Evolutionary conservation across 192 early-diverging fungal species (phyloP), one percentile per base, ranked within the genome.

Genomic region (Oehlia diaphana): DNA sequence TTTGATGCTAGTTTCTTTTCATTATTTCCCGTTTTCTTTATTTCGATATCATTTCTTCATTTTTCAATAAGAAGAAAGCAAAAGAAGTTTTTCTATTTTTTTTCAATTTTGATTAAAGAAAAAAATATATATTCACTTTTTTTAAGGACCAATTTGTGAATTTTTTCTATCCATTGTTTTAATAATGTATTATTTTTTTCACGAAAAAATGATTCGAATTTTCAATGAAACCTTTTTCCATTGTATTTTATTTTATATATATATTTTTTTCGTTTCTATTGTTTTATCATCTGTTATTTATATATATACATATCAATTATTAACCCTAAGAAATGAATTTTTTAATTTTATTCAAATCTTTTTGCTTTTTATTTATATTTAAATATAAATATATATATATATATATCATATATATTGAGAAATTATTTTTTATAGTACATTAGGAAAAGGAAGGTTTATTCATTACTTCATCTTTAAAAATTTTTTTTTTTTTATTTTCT

Each of bases 281-380:
- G 53, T 14, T 58, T 16, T 58, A 58, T 58, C 42, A 44, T 44
- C 42, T 44, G 42, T 39, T 49, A 39, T 61, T 26, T 53, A 28
- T 77, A 58, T 53, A 28, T 77, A 58, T 79, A 44, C 42, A 44
- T 44, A 37, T 37, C 37, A 9, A 44, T 44, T 44, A 44, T 44
- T 44, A 44, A 44, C 42, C 42, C 42, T 44, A 44, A 44, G 42
- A 44, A 44, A 44, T 44, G 42, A 44, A 44, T 44, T 44, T 44
- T 8, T 44, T 44, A 44, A 44, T 44, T 9, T 44, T 44, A 44
- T 44, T 44, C 42, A 44, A 44, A 44, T 44, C 42, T 44, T 44
- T 44, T 8, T 44, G 31, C 1, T 44, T 44, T 44, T 44, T 44
- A 44, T 44, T 44, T 44, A 44, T 44, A 44, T 44, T 44, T 9